phyloP scores from a whole-genome alignment of 495 filamentous ascomycete species.

The Podospora appendiculata region DNA sequence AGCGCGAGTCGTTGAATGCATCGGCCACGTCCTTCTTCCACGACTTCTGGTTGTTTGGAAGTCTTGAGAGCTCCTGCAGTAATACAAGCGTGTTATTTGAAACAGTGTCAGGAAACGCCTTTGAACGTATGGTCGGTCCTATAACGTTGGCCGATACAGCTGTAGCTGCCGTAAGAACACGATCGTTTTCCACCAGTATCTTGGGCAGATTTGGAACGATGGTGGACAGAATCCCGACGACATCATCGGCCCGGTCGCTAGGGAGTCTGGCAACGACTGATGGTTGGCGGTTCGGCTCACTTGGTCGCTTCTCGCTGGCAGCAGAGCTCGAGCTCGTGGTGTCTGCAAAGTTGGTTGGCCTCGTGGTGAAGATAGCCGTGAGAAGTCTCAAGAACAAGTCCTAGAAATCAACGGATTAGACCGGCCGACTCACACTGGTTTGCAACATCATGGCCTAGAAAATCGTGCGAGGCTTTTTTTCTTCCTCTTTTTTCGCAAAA shows the following conservation, averaged over 20 bases:
- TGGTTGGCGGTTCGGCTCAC: slow-evolving; percentile 10
- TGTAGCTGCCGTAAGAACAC: slow-evolving; percentile 65
- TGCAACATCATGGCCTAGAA: background rate
- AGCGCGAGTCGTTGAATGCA: slow-evolving; percentile 81
- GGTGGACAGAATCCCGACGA: slow-evolving; percentile 68
- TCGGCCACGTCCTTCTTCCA: slow-evolving; percentile 93
- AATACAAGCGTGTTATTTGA: slow-evolving; percentile 61
- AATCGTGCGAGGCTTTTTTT: background rate
- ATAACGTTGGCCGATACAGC: slow-evolving; percentile 80
- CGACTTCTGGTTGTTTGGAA: slow-evolving; percentile 72
- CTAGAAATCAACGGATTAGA: slow-evolving; percentile 38
- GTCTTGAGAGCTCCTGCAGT: slow-evolving; percentile 65
- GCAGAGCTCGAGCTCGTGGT: slow-evolving; percentile 13
- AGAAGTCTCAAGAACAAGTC: slow-evolving; percentile 83
- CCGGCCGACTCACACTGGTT: background rate
- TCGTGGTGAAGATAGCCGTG: slow-evolving; percentile 83
- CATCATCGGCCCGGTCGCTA: slow-evolving; percentile 55
- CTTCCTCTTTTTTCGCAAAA: background rate
- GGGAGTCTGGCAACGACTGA: slow-evolving; percentile 21
- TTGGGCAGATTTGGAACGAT: slow-evolving; percentile 80
- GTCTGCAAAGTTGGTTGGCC: slow-evolving; percentile 57
- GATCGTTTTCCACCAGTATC: slow-evolving; percentile 78
- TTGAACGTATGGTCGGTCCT: slow-evolving; percentile 73
- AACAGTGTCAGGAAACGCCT: slow-evolving; percentile 81
- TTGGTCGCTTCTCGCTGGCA: slow-evolving; percentile 18